phyloP scores from a whole-genome alignment of 2,329 filamentous ascomycete genomes.

The Amylocarpus encephaloides region DNA sequence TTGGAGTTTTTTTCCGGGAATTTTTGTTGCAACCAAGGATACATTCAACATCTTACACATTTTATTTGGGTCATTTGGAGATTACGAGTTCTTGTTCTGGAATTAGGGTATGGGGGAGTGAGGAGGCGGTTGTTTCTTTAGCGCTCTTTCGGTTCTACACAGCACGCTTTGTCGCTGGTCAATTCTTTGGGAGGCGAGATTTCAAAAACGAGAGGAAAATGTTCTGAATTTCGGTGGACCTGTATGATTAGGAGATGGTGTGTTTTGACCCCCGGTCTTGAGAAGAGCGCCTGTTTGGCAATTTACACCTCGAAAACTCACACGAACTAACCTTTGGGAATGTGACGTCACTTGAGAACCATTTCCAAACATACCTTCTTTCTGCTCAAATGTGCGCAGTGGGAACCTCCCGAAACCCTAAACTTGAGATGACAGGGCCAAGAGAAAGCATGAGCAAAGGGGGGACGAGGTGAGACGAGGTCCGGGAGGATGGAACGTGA shows the following conservation, averaged over 20 bases:
- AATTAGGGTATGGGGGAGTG: not conserved
- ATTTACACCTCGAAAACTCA: no score
- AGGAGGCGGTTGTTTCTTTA: conserved; percentile 6
- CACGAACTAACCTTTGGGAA: no score
- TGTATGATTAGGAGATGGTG: conserved; percentile 1
- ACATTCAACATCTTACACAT: no score
- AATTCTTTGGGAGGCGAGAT: not conserved
- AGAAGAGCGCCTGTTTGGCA: no score
- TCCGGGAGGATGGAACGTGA: no score
- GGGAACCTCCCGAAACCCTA: not conserved
- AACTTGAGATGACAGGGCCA: not conserved
- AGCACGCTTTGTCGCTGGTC: not conserved
- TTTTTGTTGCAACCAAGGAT: no score
- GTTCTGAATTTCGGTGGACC: not conserved
- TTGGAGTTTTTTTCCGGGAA: not conserved
- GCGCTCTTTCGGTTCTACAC: not conserved
- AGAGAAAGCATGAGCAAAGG: not conserved
- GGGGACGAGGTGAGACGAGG: not conserved
- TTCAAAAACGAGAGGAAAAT: not conserved
- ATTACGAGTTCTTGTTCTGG: conserved; percentile 1
- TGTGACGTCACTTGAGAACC: not conserved
- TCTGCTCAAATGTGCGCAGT: not conserved
- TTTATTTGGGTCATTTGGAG: no score
- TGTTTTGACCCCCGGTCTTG: not conserved
- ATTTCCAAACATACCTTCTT: no score